Evolutionary conservation across 257 asterid genomes (phyloP).

Genomic region (Solanum tarapatanum): DNA sequence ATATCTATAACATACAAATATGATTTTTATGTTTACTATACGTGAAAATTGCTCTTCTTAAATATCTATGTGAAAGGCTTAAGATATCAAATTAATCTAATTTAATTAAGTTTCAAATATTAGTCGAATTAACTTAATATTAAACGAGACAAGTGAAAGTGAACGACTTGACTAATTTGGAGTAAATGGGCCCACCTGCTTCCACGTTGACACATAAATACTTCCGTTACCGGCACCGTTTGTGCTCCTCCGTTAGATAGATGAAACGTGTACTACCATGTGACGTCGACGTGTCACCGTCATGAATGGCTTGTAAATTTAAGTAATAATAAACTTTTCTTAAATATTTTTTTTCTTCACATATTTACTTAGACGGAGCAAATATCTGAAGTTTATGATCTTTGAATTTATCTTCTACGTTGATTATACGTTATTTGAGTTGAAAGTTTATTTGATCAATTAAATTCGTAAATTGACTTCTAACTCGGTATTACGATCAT

Average conservation of each 20-base stretch:
- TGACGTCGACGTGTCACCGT: slow-evolving; percentile 27
- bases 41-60: no score
- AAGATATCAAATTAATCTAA: not conserved
- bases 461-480: no score
- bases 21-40: no score
- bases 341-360: no score
- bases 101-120: not conserved
- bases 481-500: no score
- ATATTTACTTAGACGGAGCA: not conserved
- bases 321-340: no score
- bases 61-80: no score
- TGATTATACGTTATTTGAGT: not conserved
- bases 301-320: not conserved
- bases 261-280: slow-evolving; percentile 24
- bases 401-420: not conserved
- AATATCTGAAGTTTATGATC: not conserved
- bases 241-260: slow-evolving; percentile 1
- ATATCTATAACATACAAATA: no score
- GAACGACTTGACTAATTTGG: no score
- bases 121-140: not conserved
- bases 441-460: not conserved
- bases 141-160: no score
- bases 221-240: slow-evolving; percentile 1
- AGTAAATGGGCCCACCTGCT: not conserved
- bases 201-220: not conserved